Conservation (phyloP, 2,329 filamentous ascomycete species). For the Monosporascus sp. region DNA sequence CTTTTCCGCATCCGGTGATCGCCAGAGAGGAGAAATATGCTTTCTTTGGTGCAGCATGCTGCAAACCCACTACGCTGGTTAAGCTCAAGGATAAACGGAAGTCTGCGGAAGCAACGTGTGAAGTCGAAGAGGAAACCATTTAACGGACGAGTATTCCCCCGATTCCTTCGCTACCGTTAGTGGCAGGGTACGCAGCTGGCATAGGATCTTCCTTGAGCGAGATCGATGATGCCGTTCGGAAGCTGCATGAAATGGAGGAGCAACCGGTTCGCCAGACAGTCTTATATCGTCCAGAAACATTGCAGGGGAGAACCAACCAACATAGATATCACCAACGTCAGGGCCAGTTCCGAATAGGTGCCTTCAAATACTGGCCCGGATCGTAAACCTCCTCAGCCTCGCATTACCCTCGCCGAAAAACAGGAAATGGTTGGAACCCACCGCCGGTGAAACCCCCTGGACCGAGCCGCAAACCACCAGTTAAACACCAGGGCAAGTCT, state of each 20-base stretch:
- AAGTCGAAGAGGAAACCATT: constrained; percentile 5
- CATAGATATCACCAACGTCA: constrained; percentile 1
- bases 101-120: constrained; percentile 1
- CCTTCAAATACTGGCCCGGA: constrained; percentile 1
- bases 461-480: constrained; percentile 4
- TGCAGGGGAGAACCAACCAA: constrained; percentile 10
- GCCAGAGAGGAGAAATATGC: constrained; percentile 19
- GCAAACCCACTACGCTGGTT: neutral
- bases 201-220: constrained; percentile 26
- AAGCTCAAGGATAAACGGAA: constrained; percentile 1
- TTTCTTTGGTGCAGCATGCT: constrained; percentile 1
- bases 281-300: constrained; percentile 1
- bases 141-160: constrained; percentile 17
- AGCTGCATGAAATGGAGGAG: constrained; percentile 17
- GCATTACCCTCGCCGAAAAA: constrained; percentile 14
- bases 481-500: neutral
- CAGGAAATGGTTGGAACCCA: constrained; percentile 8
- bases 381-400: constrained; percentile 5
- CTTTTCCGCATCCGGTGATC: neutral
- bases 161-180: constrained; percentile 22
- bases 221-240: constrained; percentile 23
- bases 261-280: constrained; percentile 4
- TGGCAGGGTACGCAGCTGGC: constrained; percentile 21
- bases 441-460: constrained; percentile 6
- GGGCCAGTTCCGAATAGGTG: neutral